phyloP scores from a whole-genome alignment of 495 filamentous ascomycete species.

The Trichoderma gamsii region DNA sequence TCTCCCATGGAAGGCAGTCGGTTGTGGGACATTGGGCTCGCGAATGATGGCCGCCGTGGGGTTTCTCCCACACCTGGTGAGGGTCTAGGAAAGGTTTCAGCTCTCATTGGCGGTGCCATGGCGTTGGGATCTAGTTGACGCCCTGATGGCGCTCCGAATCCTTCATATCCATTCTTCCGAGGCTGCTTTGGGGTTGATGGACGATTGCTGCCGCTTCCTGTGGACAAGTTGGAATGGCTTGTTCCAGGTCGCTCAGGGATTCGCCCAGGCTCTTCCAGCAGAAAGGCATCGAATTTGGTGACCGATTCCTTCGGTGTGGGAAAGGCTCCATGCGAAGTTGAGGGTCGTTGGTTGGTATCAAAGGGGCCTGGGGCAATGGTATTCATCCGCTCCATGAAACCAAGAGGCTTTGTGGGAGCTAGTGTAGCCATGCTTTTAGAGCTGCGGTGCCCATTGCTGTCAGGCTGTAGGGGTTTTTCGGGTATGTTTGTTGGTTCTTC shows the following conservation, averaged over 20 bases:
- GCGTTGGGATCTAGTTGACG: constrained; percentile 27
- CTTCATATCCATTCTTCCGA: constrained; percentile 46
- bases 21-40: constrained; percentile 33
- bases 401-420: constrained; percentile 39
- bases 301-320: background rate
- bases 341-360: constrained; percentile 34
- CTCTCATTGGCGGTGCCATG: constrained; percentile 35
- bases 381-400: constrained; percentile 54
- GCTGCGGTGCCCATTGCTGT: constrained; percentile 38
- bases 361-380: constrained; percentile 64
- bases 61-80: constrained; percentile 16
- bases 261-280: background rate
- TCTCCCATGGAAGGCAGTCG: constrained; percentile 43
- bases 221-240: constrained; percentile 37
- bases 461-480: constrained; percentile 26
- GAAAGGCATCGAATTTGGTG: constrained; percentile 1
- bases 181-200: constrained; percentile 32
- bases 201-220: constrained; percentile 26
- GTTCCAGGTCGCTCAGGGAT: constrained; percentile 31
- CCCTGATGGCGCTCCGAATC: constrained; percentile 37
- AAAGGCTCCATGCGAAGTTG: constrained; percentile 8
- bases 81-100: constrained; percentile 50
- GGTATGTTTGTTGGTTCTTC: constrained; percentile 26
- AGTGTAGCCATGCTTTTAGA: constrained; percentile 22
- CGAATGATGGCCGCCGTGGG: constrained; percentile 20